Base-by-base conservation (phyloP, 805 yeast species). In the Candida mattraensis region DNA sequence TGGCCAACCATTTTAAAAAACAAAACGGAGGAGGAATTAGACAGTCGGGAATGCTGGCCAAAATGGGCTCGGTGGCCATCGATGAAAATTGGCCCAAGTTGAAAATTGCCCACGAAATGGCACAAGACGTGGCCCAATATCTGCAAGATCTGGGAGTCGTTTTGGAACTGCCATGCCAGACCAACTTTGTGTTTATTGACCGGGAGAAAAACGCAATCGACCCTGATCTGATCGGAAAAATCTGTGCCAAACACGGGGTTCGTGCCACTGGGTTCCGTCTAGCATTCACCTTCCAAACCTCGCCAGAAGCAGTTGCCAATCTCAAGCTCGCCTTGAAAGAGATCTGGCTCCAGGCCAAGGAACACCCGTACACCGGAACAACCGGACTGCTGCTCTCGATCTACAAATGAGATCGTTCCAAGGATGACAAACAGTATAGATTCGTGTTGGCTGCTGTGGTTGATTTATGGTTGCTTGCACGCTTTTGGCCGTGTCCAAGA, bases 21-120 rank as follows among this genome's bases (percentile, higher is more conserved):
- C 96, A 89, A 64, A 76, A 78, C 47, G 97, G 97, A 56, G 96
- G 96, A 50, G 96, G 96, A 46, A 78, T 89, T 32, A 74, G 97
- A 58, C 97, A 89, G 65, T 70, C 83, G 24, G 97, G 97, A 38
- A 64, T 86, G 62, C 70, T 89, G 51, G 69, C 91, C 5, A 70
- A 76, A 36, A 88, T 89, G 85, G 96, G 95, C 3, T 58, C 70
- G n/a, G 69, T 72, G 33, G 94, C 95, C 17, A 69, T 89, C 35
- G 80, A 84, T 36, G 80, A 82, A 45, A 84, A 83, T 53, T 79
- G 84, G 66, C 66, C 76, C 20, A 72, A 77, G 37, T 67, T 80
- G 53, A 53, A 56, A 30, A 50, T 50, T 13, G 69, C 80, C 5
- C 83, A 80, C 57, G 60, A 51, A n/a, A 60, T 56, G 48, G 81